These are phyloP conservation scores for Zasmidium cellare DNA, from an alignment of 2,329 filamentous ascomycete species.

Conservation along the genomic window DNA sequence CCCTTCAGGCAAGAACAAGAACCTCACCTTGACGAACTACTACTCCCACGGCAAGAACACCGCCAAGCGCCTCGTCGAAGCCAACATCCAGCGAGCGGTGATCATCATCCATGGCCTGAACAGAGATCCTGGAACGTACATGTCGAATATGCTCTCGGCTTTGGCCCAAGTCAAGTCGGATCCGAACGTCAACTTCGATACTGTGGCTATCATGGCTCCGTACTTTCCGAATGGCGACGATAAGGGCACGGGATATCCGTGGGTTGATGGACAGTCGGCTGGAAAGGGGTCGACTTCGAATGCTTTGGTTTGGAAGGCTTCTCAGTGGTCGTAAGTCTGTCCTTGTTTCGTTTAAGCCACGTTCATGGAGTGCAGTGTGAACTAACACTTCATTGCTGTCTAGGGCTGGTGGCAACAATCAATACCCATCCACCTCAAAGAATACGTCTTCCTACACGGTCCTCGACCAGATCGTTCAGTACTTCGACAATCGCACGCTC, in stretches of 20 bases:
- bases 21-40: constrained; percentile 39
- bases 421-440: constrained; percentile 33
- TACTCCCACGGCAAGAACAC: constrained; percentile 27
- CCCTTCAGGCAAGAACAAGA: constrained; percentile 27
- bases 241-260: constrained; percentile 37
- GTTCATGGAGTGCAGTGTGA: too few relatives aligned
- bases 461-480: constrained; percentile 38
- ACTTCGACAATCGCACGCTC: constrained; percentile 33
- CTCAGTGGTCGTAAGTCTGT: constrained; percentile 35
- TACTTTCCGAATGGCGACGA: constrained; percentile 40
- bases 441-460: constrained; percentile 35
- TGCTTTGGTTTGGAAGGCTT: constrained; percentile 36
- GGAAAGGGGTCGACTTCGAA: constrained; percentile 34
- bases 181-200: constrained; percentile 31
- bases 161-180: constrained; percentile 28
- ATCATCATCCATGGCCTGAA: constrained; percentile 38
- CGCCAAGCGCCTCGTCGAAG: constrained; percentile 27
- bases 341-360: not conserved
- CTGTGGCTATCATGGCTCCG: constrained; percentile 35
- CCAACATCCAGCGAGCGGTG: constrained; percentile 34
- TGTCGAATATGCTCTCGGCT: constrained; percentile 34
- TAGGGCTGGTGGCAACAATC: constrained; percentile 27
- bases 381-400: too few relatives aligned
- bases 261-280: constrained; percentile 27
- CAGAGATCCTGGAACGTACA: constrained; percentile 36